phyloP scores from a whole-genome alignment of 2,329 filamentous ascomycete genomes.

The Colletotrichum lupini region DNA sequence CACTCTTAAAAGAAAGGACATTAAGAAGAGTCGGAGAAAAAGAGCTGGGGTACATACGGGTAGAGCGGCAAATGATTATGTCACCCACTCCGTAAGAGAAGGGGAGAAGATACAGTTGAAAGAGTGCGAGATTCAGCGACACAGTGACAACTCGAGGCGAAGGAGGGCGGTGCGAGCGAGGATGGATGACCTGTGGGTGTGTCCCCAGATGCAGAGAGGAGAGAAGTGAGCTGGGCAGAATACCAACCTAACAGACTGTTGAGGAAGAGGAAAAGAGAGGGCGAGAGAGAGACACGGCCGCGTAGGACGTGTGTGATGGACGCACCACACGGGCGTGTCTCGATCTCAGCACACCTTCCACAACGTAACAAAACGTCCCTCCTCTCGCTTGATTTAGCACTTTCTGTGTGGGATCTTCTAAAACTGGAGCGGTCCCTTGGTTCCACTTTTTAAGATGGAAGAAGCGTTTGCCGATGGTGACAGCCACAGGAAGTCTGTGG shows the following conservation, averaged over 20 bases:
- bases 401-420: constrained; percentile 18
- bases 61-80: too few species aligned
- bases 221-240: background rate
- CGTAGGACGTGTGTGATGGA: background rate
- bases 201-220: background rate
- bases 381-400: constrained; percentile 18
- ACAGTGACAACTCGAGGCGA: constrained; percentile 3
- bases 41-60: too few species aligned
- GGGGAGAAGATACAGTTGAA: background rate
- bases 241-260: background rate
- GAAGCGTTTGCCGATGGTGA: constrained; percentile 35
- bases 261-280: background rate
- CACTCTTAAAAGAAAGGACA: too few species aligned
- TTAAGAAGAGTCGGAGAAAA: too few species aligned
- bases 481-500: constrained; percentile 16
- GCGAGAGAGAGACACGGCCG: background rate
- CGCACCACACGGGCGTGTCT: constrained; percentile 7
- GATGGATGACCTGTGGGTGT: constrained; percentile 7
- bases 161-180: background rate
- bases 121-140: background rate
- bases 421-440: constrained; percentile 35
- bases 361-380: background rate
- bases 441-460: constrained; percentile 37
- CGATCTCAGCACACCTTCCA: background rate
- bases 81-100: background rate